Percentiles rank a stretch among this genome's conserved stretches.
Evolutionary conservation across 2,329 filamentous ascomycete genomes (phyloP).

Genomic region (Pseudogymnoascus sp.): DNA sequence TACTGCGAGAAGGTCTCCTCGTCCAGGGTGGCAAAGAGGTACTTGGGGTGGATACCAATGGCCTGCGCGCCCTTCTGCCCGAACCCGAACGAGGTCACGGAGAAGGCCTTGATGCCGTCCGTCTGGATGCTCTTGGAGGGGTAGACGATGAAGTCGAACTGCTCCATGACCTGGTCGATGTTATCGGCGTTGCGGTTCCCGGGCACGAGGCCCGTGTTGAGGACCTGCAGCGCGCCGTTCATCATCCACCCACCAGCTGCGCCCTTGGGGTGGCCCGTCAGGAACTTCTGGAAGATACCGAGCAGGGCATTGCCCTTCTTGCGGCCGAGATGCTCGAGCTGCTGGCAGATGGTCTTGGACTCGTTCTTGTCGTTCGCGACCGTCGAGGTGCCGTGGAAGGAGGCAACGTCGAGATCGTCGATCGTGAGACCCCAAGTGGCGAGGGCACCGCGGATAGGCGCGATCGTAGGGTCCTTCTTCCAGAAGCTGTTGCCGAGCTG

Average conservation of each 20-base stretch:
- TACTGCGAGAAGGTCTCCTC: slow-evolving; percentile 74
- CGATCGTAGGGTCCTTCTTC: slow-evolving; percentile 90
- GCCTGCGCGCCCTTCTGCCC: slow-evolving; percentile 98
- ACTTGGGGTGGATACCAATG: slow-evolving; percentile 93
- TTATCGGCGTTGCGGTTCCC: slow-evolving; percentile 98
- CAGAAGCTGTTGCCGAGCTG: slow-evolving; percentile 98
- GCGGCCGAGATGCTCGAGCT: slow-evolving; percentile 88
- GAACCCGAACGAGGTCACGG: slow-evolving; percentile 97
- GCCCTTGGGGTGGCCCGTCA: slow-evolving; percentile 98
- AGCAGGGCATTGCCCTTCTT: slow-evolving; percentile 93
- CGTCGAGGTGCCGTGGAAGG: slow-evolving; percentile 98
- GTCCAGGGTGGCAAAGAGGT: slow-evolving; percentile 90
- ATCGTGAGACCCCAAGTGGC: slow-evolving; percentile 98
- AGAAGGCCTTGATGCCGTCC: slow-evolving; percentile 97
- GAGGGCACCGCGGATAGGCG: slow-evolving; percentile 88
- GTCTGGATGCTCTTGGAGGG: slow-evolving; percentile 93
- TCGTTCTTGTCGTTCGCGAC: slow-evolving; percentile 99
- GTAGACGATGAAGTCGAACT: slow-evolving; percentile 97
- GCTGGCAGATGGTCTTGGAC: slow-evolving; percentile 92
- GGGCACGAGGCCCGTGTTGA: slow-evolving; percentile 88
- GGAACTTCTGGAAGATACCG: slow-evolving; percentile 98
- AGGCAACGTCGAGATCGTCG: slow-evolving; percentile 88
- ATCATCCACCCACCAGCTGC: slow-evolving; percentile 99
- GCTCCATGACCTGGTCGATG: slow-evolving; percentile 89
- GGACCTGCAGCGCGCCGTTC: slow-evolving; percentile 92